A percentile compares a stretch with the other conserved stretches of the same genome.
Evolutionary conservation across 768 basidiomycete genomes (phyloP).

Genomic region (Trametopsis cervina): DNA sequence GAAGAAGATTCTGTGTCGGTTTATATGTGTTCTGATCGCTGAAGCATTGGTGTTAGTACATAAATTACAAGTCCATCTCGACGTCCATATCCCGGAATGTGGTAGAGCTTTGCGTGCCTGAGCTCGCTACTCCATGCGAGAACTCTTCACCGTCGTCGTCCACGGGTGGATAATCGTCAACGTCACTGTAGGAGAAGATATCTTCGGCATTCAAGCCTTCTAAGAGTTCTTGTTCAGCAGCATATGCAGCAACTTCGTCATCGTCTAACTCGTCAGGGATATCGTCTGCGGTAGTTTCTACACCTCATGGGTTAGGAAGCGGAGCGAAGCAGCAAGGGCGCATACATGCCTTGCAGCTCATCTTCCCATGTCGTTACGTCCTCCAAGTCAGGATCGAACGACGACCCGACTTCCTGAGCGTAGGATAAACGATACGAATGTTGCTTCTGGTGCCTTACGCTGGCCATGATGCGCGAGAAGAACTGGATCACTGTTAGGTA

Average conservation of each 20-base stretch:
- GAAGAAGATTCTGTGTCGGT: too few species aligned
- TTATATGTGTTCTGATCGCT: background rate
- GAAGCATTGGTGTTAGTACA: background rate
- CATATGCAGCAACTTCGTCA: conserved; percentile 53
- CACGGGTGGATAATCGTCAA: conserved; percentile 19
- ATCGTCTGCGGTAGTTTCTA: conserved; percentile 16
- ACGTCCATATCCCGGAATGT: background rate
- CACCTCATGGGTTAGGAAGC: background rate
- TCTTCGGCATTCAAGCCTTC: conserved; percentile 23
- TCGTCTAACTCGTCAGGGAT: conserved; percentile 45
- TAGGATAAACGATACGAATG: conserved; percentile 61
- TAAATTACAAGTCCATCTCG: conserved; percentile 1
- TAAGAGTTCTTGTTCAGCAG: conserved; percentile 38
- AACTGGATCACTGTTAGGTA: conserved; percentile 36
- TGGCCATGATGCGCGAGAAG: conserved; percentile 58
- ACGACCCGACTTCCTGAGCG: conserved; percentile 63
- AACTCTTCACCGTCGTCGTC: conserved; percentile 16
- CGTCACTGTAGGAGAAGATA: conserved; percentile 20
- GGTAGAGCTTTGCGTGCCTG: background rate
- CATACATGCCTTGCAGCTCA: conserved; percentile 36
- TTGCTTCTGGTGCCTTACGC: conserved; percentile 38
- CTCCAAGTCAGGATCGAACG: conserved; percentile 68
- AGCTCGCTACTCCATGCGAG: too few species aligned
- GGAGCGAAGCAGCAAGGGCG: background rate
- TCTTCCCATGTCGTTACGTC: conserved; percentile 56